Percentiles rank a stretch among this genome's conserved stretches.
phyloP scores from a whole-genome alignment of 2,329 filamentous ascomycete genomes.

The Fusarium compactum region DNA sequence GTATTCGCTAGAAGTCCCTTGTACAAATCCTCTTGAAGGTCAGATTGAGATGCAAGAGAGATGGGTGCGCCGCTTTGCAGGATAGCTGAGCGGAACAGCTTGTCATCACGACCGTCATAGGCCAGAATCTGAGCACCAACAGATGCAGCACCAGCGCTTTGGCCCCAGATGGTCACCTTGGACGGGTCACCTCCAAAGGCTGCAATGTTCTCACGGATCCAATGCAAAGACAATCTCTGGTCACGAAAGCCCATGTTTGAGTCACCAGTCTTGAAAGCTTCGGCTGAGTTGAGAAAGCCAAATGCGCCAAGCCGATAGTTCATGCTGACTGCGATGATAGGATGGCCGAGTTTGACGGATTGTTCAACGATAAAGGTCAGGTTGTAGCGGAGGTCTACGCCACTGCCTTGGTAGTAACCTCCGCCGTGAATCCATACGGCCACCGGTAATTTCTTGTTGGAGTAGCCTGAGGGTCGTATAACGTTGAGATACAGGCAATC shows the following conservation, averaged over 20 bases:
- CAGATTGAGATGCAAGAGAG: background rate
- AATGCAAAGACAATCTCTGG: conserved; percentile 60
- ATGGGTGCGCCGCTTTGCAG: conserved; percentile 22
- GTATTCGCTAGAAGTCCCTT: background rate
- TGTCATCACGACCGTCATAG: conserved; percentile 26
- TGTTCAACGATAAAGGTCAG: conserved; percentile 66
- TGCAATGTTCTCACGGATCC: conserved; percentile 62
- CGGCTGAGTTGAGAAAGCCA: conserved; percentile 61
- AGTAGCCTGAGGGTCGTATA: conserved; percentile 22
- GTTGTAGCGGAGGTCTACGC: conserved; percentile 66
- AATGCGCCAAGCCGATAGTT: conserved; percentile 46
- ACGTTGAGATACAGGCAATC: conserved; percentile 38
- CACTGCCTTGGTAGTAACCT: conserved; percentile 55
- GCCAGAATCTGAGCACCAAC: conserved; percentile 30
- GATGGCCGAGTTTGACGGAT: conserved; percentile 53
- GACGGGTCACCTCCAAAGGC: conserved; percentile 59
- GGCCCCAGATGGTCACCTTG: conserved; percentile 59
- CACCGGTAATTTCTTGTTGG: conserved; percentile 28
- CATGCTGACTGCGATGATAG: conserved; percentile 35
- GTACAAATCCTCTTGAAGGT: background rate
- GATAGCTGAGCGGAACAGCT: conserved; percentile 20
- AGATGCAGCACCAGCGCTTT: conserved; percentile 26
- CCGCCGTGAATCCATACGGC: conserved; percentile 51
- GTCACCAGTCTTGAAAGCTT: conserved; percentile 54
- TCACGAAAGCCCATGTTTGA: conserved; percentile 64